Evolutionary conservation across 1,284 basidiomycete species (phyloP).

Genomic region (Rhodotorula sp.): DNA sequence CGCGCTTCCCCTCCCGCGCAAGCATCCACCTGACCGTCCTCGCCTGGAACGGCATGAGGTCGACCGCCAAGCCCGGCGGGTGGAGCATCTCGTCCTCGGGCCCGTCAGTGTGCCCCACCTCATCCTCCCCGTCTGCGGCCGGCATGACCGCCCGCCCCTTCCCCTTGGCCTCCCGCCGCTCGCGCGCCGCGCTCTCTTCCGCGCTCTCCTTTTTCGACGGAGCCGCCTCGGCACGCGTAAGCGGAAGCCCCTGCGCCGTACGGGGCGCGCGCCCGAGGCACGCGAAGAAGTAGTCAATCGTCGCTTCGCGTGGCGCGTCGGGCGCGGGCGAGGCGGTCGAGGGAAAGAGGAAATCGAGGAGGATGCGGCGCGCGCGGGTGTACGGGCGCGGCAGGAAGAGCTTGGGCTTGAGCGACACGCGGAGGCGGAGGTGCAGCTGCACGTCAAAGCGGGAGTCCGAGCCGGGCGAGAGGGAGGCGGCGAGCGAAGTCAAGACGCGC

Average conservation of each 20-base stretch:
- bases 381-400: slow-evolving; percentile 9
- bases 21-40: slow-evolving; percentile 44
- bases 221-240: background rate
- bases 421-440: slow-evolving; percentile 12
- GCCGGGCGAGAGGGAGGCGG: background rate
- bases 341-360: slow-evolving; percentile 33
- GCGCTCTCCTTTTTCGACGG: background rate
- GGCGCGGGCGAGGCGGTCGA: background rate
- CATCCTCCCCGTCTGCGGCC: background rate
- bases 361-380: slow-evolving; percentile 22
- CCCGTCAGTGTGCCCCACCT: background rate
- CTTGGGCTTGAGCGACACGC: slow-evolving; percentile 3
- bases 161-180: slow-evolving; percentile 30
- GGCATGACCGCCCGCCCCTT: slow-evolving; percentile 25
- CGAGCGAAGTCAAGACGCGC: background rate
- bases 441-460: too few relatives aligned
- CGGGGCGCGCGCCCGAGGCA: slow-evolving; percentile 28
- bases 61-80: slow-evolving; percentile 25
- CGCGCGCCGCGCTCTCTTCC: slow-evolving; percentile 8
- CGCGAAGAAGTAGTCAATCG: slow-evolving; percentile 35
- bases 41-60: slow-evolving; percentile 45
- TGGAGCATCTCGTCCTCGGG: slow-evolving; percentile 33
- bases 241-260: slow-evolving; percentile 18
- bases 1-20: slow-evolving; percentile 39
- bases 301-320: slow-evolving; percentile 7